phyloP scores from a whole-genome alignment of 306 rosid genomes.

The Gillenia trifoliata region DNA sequence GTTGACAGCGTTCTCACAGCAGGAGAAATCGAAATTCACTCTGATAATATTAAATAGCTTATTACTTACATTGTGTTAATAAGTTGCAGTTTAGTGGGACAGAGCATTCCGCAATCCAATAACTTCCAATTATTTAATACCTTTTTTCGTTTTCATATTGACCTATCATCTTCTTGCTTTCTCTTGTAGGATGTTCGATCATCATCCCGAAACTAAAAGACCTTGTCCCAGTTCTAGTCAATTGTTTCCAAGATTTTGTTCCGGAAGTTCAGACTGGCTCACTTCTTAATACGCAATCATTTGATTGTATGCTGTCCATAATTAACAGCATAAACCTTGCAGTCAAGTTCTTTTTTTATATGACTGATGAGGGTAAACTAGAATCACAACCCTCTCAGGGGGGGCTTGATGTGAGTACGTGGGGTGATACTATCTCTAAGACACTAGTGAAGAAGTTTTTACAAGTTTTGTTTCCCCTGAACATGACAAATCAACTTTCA shows the following conservation, averaged over 20 bases:
- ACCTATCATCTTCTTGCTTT: background rate
- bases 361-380: slow-evolving; percentile 24
- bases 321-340: slow-evolving; percentile 63
- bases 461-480: slow-evolving; percentile 54
- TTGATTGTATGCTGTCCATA: slow-evolving; percentile 60
- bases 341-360: slow-evolving; percentile 48
- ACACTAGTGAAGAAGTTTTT: slow-evolving; percentile 57
- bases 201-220: slow-evolving; percentile 52
- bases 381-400: slow-evolving; percentile 37
- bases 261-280: slow-evolving; percentile 32
- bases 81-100: background rate
- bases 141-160: background rate
- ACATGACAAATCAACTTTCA: slow-evolving; percentile 33
- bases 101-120: background rate
- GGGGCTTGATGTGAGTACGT: slow-evolving; percentile 26
- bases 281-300: slow-evolving; percentile 49
- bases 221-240: slow-evolving; percentile 55
- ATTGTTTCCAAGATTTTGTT: slow-evolving; percentile 70
- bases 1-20: background rate
- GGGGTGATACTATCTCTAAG: slow-evolving; percentile 46
- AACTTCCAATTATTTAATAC: background rate
- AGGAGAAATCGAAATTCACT: background rate
- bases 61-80: background rate
- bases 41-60: background rate
- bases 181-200: slow-evolving; percentile 48